Conservation (phyloP, 257 asterid genomes). For the Solanum tarapatanum region DNA sequence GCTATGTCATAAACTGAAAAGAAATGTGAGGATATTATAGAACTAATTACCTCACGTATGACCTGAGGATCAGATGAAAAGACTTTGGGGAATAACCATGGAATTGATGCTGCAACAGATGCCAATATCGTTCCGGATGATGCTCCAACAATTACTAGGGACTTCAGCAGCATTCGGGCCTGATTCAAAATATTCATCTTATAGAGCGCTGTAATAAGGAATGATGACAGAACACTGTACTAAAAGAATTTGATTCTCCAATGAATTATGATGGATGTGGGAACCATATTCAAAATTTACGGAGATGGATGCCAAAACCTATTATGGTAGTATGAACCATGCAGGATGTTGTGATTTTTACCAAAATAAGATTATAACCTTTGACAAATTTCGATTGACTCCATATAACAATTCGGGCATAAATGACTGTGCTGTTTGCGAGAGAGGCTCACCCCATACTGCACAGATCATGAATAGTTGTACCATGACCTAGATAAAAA, state of each 20-base stretch:
- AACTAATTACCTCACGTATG: constrained; percentile 51
- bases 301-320: not conserved
- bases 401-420: constrained; percentile 87
- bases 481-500: constrained; percentile 66
- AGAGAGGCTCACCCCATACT: constrained; percentile 91
- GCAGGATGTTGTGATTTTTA: not conserved
- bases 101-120: constrained; percentile 63
- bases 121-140: constrained; percentile 60
- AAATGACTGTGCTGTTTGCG: constrained; percentile 92
- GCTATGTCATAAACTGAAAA: not conserved
- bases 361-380: constrained; percentile 30
- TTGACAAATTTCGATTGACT: constrained; percentile 57
- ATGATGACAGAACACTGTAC: not conserved
- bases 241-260: not conserved
- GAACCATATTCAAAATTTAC: not conserved
- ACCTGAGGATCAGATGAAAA: constrained; percentile 79
- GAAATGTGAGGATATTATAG: not conserved
- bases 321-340: not conserved
- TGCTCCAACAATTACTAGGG: constrained; percentile 70
- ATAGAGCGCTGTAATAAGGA: not conserved
- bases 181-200: constrained; percentile 17
- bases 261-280: not conserved
- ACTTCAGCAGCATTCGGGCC: constrained; percentile 74
- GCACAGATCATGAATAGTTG: constrained; percentile 75
- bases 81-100: constrained; percentile 75